A percentile compares a stretch with the other conserved stretches of the same genome.
phyloP scores from a whole-genome alignment of 805 yeast species.

The Candida tammaniensis region DNA sequence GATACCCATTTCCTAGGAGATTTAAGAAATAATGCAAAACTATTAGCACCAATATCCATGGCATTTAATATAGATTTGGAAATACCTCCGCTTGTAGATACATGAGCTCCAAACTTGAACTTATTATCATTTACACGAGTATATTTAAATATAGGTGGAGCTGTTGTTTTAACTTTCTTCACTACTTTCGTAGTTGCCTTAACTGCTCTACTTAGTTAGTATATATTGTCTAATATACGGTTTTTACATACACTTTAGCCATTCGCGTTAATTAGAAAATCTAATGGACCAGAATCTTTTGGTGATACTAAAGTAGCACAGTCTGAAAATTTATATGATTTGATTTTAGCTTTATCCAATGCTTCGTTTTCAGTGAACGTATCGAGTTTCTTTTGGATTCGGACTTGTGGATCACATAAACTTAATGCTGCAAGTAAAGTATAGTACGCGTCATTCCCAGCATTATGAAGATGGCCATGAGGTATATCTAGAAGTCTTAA shows the following conservation, averaged over 20 bases:
- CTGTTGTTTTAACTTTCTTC: constrained; percentile 5
- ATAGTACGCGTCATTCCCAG: constrained; percentile 68
- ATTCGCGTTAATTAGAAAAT: too few species aligned
- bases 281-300: neutral
- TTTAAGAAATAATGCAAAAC: constrained; percentile 88
- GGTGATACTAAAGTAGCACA: neutral
- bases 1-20: constrained; percentile 91
- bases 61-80: constrained; percentile 61
- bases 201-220: constrained; percentile 6
- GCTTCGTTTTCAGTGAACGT: constrained; percentile 10
- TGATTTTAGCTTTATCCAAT: constrained; percentile 1
- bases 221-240: neutral
- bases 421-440: constrained; percentile 53
- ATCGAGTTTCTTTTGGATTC: constrained; percentile 21
- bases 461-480: constrained; percentile 62
- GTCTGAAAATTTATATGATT: constrained; percentile 11
- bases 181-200: constrained; percentile 5
- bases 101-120: constrained; percentile 83
- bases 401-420: constrained; percentile 46
- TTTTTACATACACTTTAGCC: constrained; percentile 7
- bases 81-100: constrained; percentile 78
- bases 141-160: constrained; percentile 15
- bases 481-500: constrained; percentile 50
- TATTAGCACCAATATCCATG: constrained; percentile 57
- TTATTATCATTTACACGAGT: constrained; percentile 12